Conservation (phyloP, 1,139 yeast genomes). For the Sugiyamaella sp. region DNA sequence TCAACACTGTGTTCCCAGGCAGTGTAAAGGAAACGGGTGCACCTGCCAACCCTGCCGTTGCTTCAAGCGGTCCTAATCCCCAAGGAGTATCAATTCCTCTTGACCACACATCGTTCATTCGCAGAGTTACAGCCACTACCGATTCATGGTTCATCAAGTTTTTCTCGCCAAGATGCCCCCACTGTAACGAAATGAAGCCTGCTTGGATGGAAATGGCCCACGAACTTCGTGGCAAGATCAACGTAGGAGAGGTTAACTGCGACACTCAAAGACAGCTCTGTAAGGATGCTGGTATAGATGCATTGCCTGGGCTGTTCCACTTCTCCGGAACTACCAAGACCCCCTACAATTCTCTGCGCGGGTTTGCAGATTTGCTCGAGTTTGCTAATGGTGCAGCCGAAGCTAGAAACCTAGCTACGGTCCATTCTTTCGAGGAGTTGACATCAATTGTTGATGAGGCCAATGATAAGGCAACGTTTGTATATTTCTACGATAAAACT, state of each 20-base stretch:
- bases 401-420: conserved; percentile 34
- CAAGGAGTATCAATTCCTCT: conserved; percentile 33
- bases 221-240: conserved; percentile 38
- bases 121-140: conserved; percentile 30
- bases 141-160: conserved; percentile 47
- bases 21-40: conserved; percentile 17
- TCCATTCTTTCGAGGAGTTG: conserved; percentile 34
- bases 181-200: conserved; percentile 43
- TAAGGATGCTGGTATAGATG: conserved; percentile 36
- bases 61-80: conserved; percentile 31
- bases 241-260: conserved; percentile 49
- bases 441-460: conserved; percentile 14
- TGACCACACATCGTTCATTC: conserved; percentile 30
- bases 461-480: conserved; percentile 34
- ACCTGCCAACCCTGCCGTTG: conserved; percentile 21
- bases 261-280: conserved; percentile 42
- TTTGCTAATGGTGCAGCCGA: conserved; percentile 41
- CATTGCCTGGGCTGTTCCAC: conserved; percentile 41
- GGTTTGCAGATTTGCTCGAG: conserved; percentile 40
- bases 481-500: conserved; percentile 46
- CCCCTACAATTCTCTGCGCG: conserved; percentile 42
- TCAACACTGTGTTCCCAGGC: conserved; percentile 27
- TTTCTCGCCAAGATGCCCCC: conserved; percentile 46
- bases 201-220: conserved; percentile 45
- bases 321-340: conserved; percentile 40